These are phyloP conservation scores for Spinacia oleracea DNA, from an alignment of 179 eudicot species.

Conservation along the genomic window DNA sequence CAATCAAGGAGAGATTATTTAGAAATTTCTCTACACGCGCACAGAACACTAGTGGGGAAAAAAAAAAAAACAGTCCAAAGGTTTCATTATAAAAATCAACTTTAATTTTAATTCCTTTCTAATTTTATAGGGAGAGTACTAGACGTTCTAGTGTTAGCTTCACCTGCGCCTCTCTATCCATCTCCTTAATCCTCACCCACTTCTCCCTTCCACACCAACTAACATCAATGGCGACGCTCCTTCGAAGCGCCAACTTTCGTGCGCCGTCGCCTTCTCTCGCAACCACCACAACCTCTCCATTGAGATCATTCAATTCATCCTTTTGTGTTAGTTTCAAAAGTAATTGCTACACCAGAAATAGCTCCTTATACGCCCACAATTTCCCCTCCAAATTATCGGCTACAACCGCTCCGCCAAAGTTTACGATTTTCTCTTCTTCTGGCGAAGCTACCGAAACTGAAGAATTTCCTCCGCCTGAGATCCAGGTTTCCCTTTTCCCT, in stretches of 20 bases:
- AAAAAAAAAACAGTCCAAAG: no score
- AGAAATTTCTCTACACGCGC: no score
- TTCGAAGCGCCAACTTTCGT: conserved; percentile 27
- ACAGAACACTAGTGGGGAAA: no score
- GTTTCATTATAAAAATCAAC: no score
- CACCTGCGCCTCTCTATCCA: background rate
- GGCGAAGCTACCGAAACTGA: conserved; percentile 32
- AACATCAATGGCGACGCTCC: conserved; percentile 31
- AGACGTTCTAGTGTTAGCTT: background rate
- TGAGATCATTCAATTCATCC: conserved; percentile 15
- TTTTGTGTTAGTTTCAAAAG: conserved; percentile 11
- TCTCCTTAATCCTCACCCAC: conserved; percentile 12
- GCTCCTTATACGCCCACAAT: conserved; percentile 19
- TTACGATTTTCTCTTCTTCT: conserved; percentile 26
- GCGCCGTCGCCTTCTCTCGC: conserved; percentile 25
- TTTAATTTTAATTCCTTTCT: no score
- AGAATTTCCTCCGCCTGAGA: conserved; percentile 20
- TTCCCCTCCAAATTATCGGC: conserved; percentile 1
- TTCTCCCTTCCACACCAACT: background rate
- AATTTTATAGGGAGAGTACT: no score
- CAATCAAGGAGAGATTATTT: no score
- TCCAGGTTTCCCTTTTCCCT: conserved; percentile 25
- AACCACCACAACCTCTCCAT: background rate
- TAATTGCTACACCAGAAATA: conserved; percentile 10
- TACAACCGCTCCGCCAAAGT: conserved; percentile 10